Base-by-base conservation (phyloP, 2,329 filamentous ascomycete genomes). In the Aquanectria penicillioides region DNA sequence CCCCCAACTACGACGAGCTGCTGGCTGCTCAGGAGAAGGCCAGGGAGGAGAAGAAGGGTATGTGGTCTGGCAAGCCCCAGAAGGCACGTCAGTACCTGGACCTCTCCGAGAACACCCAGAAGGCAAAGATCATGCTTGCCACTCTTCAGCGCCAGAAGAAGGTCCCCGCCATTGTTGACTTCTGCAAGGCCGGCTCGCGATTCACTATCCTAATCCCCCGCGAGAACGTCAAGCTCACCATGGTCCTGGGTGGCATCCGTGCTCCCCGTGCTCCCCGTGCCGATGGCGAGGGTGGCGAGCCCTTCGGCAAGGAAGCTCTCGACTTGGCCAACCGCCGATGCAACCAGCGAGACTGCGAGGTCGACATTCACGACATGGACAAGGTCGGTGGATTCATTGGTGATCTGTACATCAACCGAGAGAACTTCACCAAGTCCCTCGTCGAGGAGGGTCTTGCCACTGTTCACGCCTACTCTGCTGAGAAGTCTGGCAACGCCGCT, bases 381-480 rank as follows among this genome's bases (percentile, higher is more conserved):
- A 98, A 97, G 83, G 89, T 95, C 22, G 95, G 95, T 69, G 95
- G 95, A 31, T 99, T 99, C 81, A 98, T 99, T 67, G 95, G 95
- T 53, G 92, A 93, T 12, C 83, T 99, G 20, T 97, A 93, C 76
- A 86, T 99, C 75, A 94, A 93, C 81, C 91, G 94, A 50, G 94
- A 98, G 78, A 98, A 92, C 80, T 97, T 99, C 73, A 92, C 94
- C 71, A 97, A 97, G 82, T 77, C 92, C 2, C 85, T 99, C 1
- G 88, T 99, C 2, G 95, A 98, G 77, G 95, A 99, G 78, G 95
- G 95, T 61, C 84, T 97, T 25, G 94, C 95, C 13, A 90, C 90
- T 17, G 94, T 99, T 13, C 94, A 98, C 75, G 88, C 90, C 55
- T 98, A 97, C 80, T 97, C 94, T 20, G 95, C 95, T 0, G 94